These are phyloP conservation scores for Quercus ilex DNA, from an alignment of 306 rosid species.

Conservation along the genomic window DNA sequence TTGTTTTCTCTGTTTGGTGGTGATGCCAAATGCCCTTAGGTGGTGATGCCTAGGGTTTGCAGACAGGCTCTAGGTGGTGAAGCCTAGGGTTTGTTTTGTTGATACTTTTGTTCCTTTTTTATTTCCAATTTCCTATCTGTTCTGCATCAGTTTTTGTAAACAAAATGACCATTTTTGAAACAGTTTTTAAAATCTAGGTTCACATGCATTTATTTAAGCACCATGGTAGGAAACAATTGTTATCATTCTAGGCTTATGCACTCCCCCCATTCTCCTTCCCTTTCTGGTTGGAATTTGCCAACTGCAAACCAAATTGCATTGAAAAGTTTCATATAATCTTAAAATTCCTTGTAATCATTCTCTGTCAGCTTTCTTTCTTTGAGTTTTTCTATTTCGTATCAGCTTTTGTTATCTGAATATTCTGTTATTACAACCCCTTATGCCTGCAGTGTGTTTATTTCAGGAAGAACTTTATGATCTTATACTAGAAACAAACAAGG, in stretches of 20 bases:
- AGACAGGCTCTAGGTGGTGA: no score
- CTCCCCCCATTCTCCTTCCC: background rate
- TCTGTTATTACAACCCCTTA: background rate
- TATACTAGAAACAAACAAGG: slow-evolving; percentile 73
- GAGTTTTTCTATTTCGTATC: background rate
- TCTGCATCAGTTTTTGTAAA: no score
- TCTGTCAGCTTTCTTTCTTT: background rate
- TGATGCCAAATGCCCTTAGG: no score
- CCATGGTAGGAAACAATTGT: background rate
- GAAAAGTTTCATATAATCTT: background rate
- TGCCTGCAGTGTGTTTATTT: slow-evolving; percentile 19
- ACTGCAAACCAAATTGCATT: background rate
- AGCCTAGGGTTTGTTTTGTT: no score
- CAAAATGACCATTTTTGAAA: background rate
- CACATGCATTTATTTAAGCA: background rate
- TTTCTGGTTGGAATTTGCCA: background rate
- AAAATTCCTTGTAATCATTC: background rate
- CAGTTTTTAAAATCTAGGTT: background rate
- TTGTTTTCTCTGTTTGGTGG: no score
- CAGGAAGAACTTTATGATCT: slow-evolving; percentile 94
- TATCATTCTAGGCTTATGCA: background rate
- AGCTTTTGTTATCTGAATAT: background rate
- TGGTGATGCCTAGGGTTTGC: no score
- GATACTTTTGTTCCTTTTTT: no score
- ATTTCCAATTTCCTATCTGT: no score